phyloP scores from a whole-genome alignment of 2,329 filamentous ascomycete species.

The Biscogniauxia sp. region DNA sequence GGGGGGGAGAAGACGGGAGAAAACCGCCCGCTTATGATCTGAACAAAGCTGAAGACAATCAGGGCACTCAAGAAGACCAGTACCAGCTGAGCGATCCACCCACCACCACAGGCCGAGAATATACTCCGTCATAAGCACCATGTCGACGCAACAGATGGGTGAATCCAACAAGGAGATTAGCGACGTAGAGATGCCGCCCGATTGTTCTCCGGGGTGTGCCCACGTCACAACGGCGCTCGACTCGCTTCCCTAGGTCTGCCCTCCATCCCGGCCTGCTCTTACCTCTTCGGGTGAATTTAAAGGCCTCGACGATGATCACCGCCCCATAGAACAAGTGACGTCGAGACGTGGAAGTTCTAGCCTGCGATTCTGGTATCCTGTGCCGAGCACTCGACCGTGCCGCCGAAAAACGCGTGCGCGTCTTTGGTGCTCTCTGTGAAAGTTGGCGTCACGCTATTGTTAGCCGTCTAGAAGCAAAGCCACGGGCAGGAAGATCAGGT shows the following conservation, averaged over 20 bases:
- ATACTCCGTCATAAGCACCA: conserved; percentile 22
- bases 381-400: conserved; percentile 13
- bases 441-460: conserved; percentile 5
- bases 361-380: conserved; percentile 25
- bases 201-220: conserved; percentile 9
- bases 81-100: conserved; percentile 31
- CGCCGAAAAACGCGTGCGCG: conserved; percentile 16
- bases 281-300: conserved; percentile 22
- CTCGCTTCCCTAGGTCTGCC: conserved; percentile 1
- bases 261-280: conserved; percentile 18
- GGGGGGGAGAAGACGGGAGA: not conserved
- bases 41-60: conserved; percentile 32
- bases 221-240: conserved; percentile 8
- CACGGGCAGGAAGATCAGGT: too few relatives aligned
- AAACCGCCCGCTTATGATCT: conserved; percentile 29
- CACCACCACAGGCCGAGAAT: conserved; percentile 30
- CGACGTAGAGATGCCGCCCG: conserved; percentile 15
- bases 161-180: conserved; percentile 24
- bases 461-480: too few relatives aligned
- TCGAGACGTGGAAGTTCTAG: conserved; percentile 25
- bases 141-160: conserved; percentile 21
- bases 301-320: conserved; percentile 21
- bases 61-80: conserved; percentile 33
- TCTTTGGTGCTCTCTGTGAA: conserved; percentile 16
- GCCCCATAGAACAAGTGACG: conserved; percentile 26